A percentile compares a stretch with the other conserved stretches of the same genome.
These are phyloP conservation scores for Cladophialophora psammophila DNA, from an alignment of 2,329 filamentous ascomycete genomes.

Conservation along the genomic window DNA sequence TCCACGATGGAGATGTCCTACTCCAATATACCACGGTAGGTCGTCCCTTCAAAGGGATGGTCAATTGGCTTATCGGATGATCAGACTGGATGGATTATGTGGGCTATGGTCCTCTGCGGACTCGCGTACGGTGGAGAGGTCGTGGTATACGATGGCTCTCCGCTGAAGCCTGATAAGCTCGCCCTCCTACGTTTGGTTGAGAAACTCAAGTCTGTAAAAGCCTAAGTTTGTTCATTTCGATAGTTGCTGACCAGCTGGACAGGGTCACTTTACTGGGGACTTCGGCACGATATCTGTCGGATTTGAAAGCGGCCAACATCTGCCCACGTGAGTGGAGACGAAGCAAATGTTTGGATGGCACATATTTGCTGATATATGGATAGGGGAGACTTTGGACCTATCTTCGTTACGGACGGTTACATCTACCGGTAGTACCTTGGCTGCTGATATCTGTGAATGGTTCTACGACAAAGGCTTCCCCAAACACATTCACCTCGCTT, in stretches of 20 bases:
- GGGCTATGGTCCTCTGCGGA: conserved; percentile 57
- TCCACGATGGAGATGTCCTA: conserved; percentile 51
- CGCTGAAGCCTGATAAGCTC: conserved; percentile 73
- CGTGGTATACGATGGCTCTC: conserved; percentile 80
- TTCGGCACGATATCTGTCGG: conserved; percentile 77
- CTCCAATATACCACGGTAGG: conserved; percentile 65
- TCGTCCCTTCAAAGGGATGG: not conserved
- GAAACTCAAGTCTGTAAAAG: conserved; percentile 67
- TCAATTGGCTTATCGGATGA: not conserved
- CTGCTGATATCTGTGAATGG: conserved; percentile 6
- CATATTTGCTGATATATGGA: not conserved
- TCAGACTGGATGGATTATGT: conserved; percentile 81
- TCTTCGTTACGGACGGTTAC: conserved; percentile 4
- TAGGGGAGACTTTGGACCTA: conserved; percentile 13
- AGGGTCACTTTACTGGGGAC: conserved; percentile 47
- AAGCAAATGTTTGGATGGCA: not conserved
- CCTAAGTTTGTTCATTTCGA: not conserved
- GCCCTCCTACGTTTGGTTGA: conserved; percentile 69
- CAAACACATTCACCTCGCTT: conserved; percentile 3
- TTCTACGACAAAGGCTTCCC: conserved; percentile 8
- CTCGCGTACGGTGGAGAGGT: conserved; percentile 66
- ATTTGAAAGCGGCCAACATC: conserved; percentile 70
- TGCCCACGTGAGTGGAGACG: conserved; percentile 59
- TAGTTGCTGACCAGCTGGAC: conserved; percentile 43
- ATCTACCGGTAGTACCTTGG: conserved; percentile 1